Base-by-base conservation (phyloP, 306 rosid genomes). In the Citrullus mucosospermus region DNA sequence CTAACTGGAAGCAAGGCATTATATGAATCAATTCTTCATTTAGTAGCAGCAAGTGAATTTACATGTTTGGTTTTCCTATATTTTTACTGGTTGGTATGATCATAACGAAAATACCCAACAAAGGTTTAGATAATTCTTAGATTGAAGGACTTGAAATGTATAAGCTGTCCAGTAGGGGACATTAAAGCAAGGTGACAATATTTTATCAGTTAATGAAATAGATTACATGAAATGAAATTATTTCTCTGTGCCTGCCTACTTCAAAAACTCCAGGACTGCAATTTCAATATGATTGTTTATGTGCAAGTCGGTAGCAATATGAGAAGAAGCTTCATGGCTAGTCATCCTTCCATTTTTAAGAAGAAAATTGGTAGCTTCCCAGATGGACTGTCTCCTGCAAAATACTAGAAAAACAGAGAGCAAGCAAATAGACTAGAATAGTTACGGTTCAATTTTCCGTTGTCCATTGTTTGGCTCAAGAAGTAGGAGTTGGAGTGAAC, bases 31-130 rank as follows among this genome's bases (percentile, higher is more conserved):
- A 46, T 46, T 69, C 56, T 69, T 34, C 39, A 71, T 82, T 88
- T 82, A 88, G 85, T 54, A 79, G 81, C 81, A 87, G 63, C 81
- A 82, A 32, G 53, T 39, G 82, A 46, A 79, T 71, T 84, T 84
- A 82, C 84, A 79, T 12, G 56, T 62, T 83, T 60, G 81, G 66
- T 53, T 83, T 82, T 83, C 79, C 79, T 56, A 80, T 25, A 53
- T 51, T 32, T 18, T 17, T 53, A 51, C 61, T 73, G 44, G 78
- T 17, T 73, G 61, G 54, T 50, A 50, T 73, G 57, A 73, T 6
- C 46, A 50, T 53, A 34, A 16, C 2, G 30, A 16, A 73, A 73
- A 53, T 53, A 38, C 30, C 28, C 46, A 30, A 51, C 60, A 17
- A 53, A 53, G 60, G 25, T 1, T 46, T 71, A 73, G 60, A 73